Conservation (phyloP, 768 basidiomycete genomes). For the Pisolithus marmoratus region DNA sequence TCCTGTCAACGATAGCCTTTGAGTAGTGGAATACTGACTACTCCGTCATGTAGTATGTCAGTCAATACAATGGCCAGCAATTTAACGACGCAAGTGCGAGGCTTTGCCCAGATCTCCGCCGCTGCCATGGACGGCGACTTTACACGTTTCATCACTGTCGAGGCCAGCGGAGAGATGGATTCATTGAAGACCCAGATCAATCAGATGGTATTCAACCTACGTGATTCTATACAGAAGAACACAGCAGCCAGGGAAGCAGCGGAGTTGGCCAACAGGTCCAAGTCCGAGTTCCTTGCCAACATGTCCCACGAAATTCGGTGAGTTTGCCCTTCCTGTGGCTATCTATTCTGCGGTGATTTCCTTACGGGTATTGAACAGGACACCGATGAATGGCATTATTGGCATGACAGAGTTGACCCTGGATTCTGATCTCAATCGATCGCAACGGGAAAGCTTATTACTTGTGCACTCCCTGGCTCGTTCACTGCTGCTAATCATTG, state of each 20-base stretch:
- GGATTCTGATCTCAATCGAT: conserved; percentile 90
- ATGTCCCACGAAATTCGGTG: conserved; percentile 97
- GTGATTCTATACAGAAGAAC: conserved; percentile 98
- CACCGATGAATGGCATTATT: conserved; percentile 99
- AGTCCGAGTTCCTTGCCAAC: conserved; percentile 98
- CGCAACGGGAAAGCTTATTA: conserved; percentile 91
- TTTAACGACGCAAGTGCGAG: conserved; percentile 96
- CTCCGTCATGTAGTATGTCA: conserved; percentile 53
- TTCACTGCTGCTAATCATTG: conserved; percentile 91
- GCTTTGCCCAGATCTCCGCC: conserved; percentile 97
- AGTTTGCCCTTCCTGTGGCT: conserved; percentile 20
- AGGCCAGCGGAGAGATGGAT: conserved; percentile 98
- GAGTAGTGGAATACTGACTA: not conserved
- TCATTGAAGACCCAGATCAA: conserved; percentile 98
- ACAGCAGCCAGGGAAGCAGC: conserved; percentile 96
- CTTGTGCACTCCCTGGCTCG: conserved; percentile 94
- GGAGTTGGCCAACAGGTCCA: conserved; percentile 94
- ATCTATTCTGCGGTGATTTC: conserved; percentile 4
- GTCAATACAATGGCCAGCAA: conserved; percentile 98
- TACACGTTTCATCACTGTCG: conserved; percentile 98
- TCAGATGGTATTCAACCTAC: conserved; percentile 97
- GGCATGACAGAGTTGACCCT: conserved; percentile 99
- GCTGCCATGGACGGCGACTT: conserved; percentile 99
- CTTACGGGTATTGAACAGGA: conserved; percentile 44
- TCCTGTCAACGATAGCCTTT: not conserved